Evolutionary conservation across 2,329 filamentous ascomycete species (phyloP).

Genomic region (Fusarium nisikadoi): DNA sequence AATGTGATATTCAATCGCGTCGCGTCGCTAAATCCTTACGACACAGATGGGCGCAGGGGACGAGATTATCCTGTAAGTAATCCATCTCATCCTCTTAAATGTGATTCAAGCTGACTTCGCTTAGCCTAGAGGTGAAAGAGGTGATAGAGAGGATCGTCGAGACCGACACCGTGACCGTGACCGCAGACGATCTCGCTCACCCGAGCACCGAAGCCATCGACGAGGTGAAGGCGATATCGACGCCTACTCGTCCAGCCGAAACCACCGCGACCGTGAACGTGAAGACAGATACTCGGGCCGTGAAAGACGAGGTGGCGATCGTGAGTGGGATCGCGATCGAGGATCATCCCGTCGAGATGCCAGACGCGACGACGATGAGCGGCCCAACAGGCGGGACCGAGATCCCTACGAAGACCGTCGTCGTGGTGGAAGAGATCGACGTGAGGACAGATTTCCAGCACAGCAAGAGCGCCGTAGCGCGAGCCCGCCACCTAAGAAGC

Average conservation of each 20-base stretch:
- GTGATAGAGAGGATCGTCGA: conserved; percentile 50
- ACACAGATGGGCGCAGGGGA: conserved; percentile 61
- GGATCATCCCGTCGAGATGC: conserved; percentile 69
- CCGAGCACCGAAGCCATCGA: conserved; percentile 73
- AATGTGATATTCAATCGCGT: conserved; percentile 32
- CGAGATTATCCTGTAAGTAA: conserved; percentile 65
- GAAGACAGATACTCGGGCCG: conserved; percentile 89
- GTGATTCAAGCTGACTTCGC: conserved; percentile 32
- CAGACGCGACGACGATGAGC: conserved; percentile 72
- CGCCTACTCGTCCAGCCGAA: conserved; percentile 91
- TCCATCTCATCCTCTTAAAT: not conserved
- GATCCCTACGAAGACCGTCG: conserved; percentile 63
- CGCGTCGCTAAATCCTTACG: conserved; percentile 46
- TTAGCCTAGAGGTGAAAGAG: conserved; percentile 46
- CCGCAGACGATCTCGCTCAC: conserved; percentile 86
- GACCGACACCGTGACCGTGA: conserved; percentile 47
- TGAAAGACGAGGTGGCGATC: conserved; percentile 66
- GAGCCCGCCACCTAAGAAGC: conserved; percentile 85
- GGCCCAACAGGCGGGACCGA: conserved; percentile 67
- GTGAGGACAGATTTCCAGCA: conserved; percentile 50
- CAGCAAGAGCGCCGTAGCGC: conserved; percentile 75
- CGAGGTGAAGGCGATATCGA: conserved; percentile 84
- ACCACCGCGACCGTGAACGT: conserved; percentile 90
- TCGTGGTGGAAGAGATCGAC: conserved; percentile 60
- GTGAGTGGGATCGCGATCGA: conserved; percentile 81